These are phyloP conservation scores for Porogramme epimiltina DNA, from an alignment of 1,284 basidiomycete genomes.

Conservation along the genomic window DNA sequence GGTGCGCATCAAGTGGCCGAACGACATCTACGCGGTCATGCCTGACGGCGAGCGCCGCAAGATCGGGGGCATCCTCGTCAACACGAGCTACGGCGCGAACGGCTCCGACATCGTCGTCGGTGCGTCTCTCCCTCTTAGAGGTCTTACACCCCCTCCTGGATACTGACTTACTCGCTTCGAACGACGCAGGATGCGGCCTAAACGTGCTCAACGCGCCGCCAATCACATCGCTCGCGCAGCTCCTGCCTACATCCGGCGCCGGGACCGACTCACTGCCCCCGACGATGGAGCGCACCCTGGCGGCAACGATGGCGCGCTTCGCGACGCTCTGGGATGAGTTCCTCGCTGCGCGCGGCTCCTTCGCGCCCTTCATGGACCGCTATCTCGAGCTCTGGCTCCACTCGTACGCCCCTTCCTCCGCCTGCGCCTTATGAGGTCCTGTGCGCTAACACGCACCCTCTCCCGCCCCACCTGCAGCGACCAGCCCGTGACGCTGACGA, in stretches of 20 bases:
- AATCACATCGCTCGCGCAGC: constrained; percentile 79
- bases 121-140: constrained; percentile 38
- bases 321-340: constrained; percentile 81
- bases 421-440: too few relatives aligned
- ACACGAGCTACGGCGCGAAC: constrained; percentile 78
- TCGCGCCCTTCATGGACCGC: constrained; percentile 75
- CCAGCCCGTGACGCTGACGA: constrained; percentile 83
- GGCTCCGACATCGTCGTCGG: constrained; percentile 82
- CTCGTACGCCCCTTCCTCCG: constrained; percentile 58
- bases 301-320: constrained; percentile 79
- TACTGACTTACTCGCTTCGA: neutral
- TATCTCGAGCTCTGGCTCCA: constrained; percentile 89
- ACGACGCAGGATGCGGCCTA: constrained; percentile 77
- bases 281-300: constrained; percentile 75
- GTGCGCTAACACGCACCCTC: neutral
- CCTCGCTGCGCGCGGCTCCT: constrained; percentile 62
- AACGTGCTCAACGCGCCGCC: constrained; percentile 88
- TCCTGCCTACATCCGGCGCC: constrained; percentile 44
- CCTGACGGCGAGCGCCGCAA: constrained; percentile 63
- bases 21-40: constrained; percentile 86
- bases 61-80: constrained; percentile 91
- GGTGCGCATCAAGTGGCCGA: constrained; percentile 95
- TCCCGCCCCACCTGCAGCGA: constrained; percentile 52
- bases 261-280: constrained; percentile 41
- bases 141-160: neutral